A percentile compares a stretch with the other conserved stretches of the same genome.
Evolutionary conservation across 306 rosid genomes (phyloP).

Genomic region (Vigna nakashimae): DNA sequence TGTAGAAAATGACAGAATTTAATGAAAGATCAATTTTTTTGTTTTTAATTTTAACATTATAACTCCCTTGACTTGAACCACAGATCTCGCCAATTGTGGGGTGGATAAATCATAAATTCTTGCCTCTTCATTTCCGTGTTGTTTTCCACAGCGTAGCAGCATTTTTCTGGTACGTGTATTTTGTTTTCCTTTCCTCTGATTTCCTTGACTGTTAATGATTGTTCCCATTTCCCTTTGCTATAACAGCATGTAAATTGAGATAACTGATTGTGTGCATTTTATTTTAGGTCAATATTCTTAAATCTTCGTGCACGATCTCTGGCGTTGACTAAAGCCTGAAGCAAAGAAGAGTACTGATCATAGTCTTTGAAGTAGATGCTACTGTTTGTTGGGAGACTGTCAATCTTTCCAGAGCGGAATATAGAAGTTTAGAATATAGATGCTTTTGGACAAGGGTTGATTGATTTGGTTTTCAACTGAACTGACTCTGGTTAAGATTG

Average conservation of each 20-base stretch:
- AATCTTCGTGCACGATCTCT: slow-evolving; percentile 77
- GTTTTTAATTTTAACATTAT: slow-evolving; percentile 13
- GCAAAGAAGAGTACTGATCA: slow-evolving; percentile 33
- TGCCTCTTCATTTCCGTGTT: slow-evolving; percentile 91
- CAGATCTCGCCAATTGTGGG: slow-evolving; percentile 95
- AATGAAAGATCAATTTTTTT: background rate
- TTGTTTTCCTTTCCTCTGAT: background rate
- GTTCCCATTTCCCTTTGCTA: slow-evolving; percentile 20
- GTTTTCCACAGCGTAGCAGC: slow-evolving; percentile 80
- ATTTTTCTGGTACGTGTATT: slow-evolving; percentile 72
- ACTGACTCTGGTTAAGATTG: too few species aligned
- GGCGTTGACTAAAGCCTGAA: slow-evolving; percentile 65
- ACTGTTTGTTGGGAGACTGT: slow-evolving; percentile 8
- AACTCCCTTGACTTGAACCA: slow-evolving; percentile 47
- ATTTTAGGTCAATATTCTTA: slow-evolving; percentile 87
- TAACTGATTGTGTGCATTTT: slow-evolving; percentile 16
- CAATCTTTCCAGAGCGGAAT: background rate
- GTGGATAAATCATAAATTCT: slow-evolving; percentile 86
- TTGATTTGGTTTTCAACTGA: too few species aligned
- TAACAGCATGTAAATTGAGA: slow-evolving; percentile 17
- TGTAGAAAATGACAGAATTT: slow-evolving; percentile 18
- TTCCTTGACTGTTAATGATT: slow-evolving; percentile 19
- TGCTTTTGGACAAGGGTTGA: too few species aligned
- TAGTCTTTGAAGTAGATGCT: slow-evolving; percentile 14
- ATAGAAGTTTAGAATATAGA: background rate